Percentiles rank a stretch among this genome's conserved stretches.
Evolutionary conservation across 73 alveolate genomes (phyloP).

Genomic region (Breviolum minutum): DNA sequence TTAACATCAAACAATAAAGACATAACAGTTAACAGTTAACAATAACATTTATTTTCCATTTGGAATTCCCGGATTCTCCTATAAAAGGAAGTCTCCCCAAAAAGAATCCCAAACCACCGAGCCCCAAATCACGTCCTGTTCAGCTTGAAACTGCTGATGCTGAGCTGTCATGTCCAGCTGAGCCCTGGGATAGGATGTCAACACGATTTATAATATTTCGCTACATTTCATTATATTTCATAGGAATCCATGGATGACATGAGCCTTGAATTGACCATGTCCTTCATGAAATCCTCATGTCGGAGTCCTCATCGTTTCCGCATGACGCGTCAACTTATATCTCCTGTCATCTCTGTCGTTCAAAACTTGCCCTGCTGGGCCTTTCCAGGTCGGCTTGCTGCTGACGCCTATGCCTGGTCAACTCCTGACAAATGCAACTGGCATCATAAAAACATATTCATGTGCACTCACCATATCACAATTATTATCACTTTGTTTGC

Average conservation of each 20-base stretch:
- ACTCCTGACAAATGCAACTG: slow-evolving; percentile 40
- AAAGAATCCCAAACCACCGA: not conserved
- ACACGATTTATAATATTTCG: no score
- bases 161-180: slow-evolving; percentile 85
- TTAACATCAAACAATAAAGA: no score
- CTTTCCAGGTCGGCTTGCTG: slow-evolving; percentile 72
- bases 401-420: slow-evolving; percentile 34
- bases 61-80: not conserved
- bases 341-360: no score
- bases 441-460: not conserved
- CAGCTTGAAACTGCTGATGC: slow-evolving; percentile 82
- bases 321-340: not conserved
- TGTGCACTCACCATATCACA: not conserved
- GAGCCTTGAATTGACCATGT: not conserved
- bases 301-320: not conserved
- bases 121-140: not conserved
- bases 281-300: not conserved
- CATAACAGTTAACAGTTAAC: no score
- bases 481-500: no score
- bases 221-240: no score
- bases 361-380: not conserved
- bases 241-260: no score
- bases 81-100: not conserved
- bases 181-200: no score
- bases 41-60: no score